Evolutionary conservation across 768 basidiomycete species (phyloP).

Genomic region (Dacryopinax primogenitus): DNA sequence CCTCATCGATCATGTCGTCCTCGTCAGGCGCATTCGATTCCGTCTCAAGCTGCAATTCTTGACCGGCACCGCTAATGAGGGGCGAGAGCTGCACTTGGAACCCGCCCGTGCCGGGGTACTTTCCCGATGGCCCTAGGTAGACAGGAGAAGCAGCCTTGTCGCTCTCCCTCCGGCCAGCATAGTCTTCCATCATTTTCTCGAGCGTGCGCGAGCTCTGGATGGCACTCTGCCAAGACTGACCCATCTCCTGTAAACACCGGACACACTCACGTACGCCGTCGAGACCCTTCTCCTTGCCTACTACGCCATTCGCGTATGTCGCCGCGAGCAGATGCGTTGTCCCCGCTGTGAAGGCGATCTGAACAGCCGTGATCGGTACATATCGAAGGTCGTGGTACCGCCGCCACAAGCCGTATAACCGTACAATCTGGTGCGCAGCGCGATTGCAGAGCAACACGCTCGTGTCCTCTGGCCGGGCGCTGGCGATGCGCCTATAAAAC

Average conservation of each 20-base stretch:
- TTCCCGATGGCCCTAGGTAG: background rate
- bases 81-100: background rate
- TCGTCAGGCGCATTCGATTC: background rate
- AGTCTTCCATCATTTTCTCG: constrained; percentile 33
- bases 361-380: constrained; percentile 44
- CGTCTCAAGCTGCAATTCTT: background rate
- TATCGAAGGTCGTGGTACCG: constrained; percentile 44
- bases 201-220: constrained; percentile 39
- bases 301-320: constrained; percentile 37
- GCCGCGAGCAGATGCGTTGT: constrained; percentile 45
- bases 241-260: constrained; percentile 41
- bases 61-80: background rate
- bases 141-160: background rate
- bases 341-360: constrained; percentile 47
- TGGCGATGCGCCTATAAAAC: constrained; percentile 27
- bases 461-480: constrained; percentile 27
- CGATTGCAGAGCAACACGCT: constrained; percentile 38
- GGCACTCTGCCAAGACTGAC: constrained; percentile 43
- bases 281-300: constrained; percentile 35
- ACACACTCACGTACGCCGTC: constrained; percentile 38
- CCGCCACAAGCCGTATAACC: constrained; percentile 39
- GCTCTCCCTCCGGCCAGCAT: constrained; percentile 15
- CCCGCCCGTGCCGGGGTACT: background rate
- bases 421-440: constrained; percentile 44
- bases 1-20: background rate